phyloP scores from a whole-genome alignment of 768 basidiomycete genomes.

The Rhizopogon vesiculosus region DNA sequence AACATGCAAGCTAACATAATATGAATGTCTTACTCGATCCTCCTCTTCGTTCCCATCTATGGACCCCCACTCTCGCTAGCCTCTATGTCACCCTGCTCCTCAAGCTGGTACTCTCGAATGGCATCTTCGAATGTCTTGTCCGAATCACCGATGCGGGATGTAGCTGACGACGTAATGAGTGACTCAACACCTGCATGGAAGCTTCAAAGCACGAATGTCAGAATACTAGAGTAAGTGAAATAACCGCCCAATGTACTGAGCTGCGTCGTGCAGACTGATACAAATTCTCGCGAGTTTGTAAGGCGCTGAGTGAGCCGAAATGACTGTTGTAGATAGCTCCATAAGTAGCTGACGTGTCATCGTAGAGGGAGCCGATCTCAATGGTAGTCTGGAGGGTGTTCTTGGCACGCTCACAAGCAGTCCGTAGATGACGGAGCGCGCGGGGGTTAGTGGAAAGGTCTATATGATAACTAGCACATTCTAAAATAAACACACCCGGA shows the following conservation, averaged over 20 bases:
- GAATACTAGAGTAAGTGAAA: not conserved
- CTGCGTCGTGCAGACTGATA: not conserved
- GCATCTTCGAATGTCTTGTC: not conserved
- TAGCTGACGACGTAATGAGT: not conserved
- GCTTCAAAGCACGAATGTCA: not conserved
- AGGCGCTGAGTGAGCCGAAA: no score
- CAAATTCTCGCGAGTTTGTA: not conserved
- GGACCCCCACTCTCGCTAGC: not conserved
- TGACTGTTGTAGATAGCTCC: no score
- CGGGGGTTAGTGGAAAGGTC: no score
- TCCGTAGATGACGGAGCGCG: no score
- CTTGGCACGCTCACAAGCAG: no score
- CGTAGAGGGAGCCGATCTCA: no score
- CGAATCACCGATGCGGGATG: not conserved
- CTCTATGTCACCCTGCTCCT: not conserved
- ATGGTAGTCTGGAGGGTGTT: no score
- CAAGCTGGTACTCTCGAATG: not conserved
- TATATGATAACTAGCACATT: no score
- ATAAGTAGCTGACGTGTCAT: no score
- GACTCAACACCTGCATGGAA: constrained; percentile 3
- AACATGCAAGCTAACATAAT: not conserved
- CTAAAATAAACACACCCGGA: no score
- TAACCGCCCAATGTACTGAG: not conserved
- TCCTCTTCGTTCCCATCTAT: no score
- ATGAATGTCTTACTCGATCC: not conserved